phyloP scores from a whole-genome alignment of 371 early-diverging fungal species.

The Rhizopus delemar region DNA sequence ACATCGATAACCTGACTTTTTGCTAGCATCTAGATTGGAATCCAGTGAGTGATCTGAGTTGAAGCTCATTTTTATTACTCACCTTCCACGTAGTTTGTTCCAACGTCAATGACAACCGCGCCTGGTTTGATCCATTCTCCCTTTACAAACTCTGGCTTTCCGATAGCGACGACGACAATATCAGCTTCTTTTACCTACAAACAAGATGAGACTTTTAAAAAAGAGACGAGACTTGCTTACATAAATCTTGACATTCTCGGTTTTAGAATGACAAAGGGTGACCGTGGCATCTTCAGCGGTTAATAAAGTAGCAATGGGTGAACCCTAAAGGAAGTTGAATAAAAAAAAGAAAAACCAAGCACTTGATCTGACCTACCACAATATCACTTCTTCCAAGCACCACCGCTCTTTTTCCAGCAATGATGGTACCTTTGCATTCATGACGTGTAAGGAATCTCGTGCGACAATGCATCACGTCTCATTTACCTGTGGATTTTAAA shows the following conservation, averaged over 20 bases:
- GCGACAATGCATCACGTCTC: background rate
- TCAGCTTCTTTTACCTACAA: constrained; percentile 71
- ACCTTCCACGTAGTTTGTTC: constrained; percentile 84
- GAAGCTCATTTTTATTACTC: too few species aligned
- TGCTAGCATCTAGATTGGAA: constrained; percentile 63
- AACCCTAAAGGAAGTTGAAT: constrained; percentile 45
- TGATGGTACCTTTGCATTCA: background rate
- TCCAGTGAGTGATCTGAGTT: background rate
- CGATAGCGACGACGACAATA: constrained; percentile 88
- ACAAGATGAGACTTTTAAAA: background rate
- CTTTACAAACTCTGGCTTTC: constrained; percentile 75
- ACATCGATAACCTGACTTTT: constrained; percentile 85
- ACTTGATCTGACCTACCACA: constrained; percentile 47
- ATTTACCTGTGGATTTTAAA: constrained; percentile 59
- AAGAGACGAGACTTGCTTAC: constrained; percentile 39
- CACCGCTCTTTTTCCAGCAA: constrained; percentile 61
- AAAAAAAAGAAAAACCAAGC: background rate
- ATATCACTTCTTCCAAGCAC: constrained; percentile 94
- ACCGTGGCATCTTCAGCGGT: constrained; percentile 83
- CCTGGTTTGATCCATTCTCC: constrained; percentile 92
- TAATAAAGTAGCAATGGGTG: constrained; percentile 85
- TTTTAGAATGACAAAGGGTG: constrained; percentile 88
- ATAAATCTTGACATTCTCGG: constrained; percentile 68
- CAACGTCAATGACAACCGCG: constrained; percentile 93
- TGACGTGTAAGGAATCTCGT: background rate